Evolutionary conservation across 257 asterid genomes (phyloP), one percentile per base, ranked within the genome.

Genomic region (Jaltomata sinuosa): DNA sequence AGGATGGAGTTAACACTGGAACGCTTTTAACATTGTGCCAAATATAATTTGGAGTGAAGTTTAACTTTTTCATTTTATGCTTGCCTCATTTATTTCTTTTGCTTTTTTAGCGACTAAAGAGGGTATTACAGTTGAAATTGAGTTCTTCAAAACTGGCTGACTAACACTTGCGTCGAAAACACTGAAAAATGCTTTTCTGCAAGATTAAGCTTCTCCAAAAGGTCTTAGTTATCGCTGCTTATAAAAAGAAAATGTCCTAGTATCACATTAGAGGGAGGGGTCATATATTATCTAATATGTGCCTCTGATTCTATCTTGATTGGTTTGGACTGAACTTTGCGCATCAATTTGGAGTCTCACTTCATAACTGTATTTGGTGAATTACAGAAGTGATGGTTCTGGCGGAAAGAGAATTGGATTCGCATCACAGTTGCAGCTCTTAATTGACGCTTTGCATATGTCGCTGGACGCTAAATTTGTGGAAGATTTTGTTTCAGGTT

Each of bases 401-500:
- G 91, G 86, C 87, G 91, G 91, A 90, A 90, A 88, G 87, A 87
- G 86, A 21, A 84, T 90, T 90, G 97, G 97, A 85, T 95, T 95
- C 88, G 94, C 98, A 4, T 93, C 98, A 82, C 98, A 95, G 85
- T 87, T 94, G 91, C 89, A 79, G 86, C 94, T 89, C 80, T 88
- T 95, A 87, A 90, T 94, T 85, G 90, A 90, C 83, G 95, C 96
- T 74, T 87, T 95, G 90, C 93, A 86, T 76, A 90, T 89, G 91
- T 92, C 98, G 15, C 89, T 87, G 88, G 92, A 92, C 64, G 96
- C 93, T 83, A 89, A 92, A 83, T 95, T 94, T 84, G 59, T 95
- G 87, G 98, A 94, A 90, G 98, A 95, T 88, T 92, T 93, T 90
- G 93, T 95, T 69, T 93, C 98, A 90, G 98, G 98, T 95, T 71